Evolutionary conservation across 305 asterid species (phyloP), one percentile per base, ranked within the genome.

Genomic region (Rubia peregrina): DNA sequence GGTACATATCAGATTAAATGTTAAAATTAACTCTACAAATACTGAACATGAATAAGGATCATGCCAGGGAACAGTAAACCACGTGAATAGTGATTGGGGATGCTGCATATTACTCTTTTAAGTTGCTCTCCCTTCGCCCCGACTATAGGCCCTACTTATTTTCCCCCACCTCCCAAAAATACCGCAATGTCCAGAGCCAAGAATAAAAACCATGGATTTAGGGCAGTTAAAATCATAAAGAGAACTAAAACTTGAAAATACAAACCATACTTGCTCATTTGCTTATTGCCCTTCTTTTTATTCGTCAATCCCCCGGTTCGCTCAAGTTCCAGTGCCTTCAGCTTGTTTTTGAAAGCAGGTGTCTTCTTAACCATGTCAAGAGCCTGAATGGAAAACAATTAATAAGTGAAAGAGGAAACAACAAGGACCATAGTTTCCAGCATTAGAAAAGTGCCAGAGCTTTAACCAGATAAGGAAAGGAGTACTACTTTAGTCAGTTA

Each of bases 291-390:
- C 93, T 89, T 94, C 88, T 88, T 94, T 87, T 81, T 89, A 76
- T 77, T 89, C 46, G 96, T 80, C 75, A 77, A 75, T 59, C 91
- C 96, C 68, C 99, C 99, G 72, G 85, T 87, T 80, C 96, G 95
- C 80, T 94, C 97, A 71, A 89, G 85, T 81, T 94, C 97, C 86
- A 94, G 67, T 24, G 97, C 99, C 78, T 85, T 88, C 55, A 94
- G 87, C 95, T 87, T 89, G 80, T 94, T 94, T 78, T 88, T 89
- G 83, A 85, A 94, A 63, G 98, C 96, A 38, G 96, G 98, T 67
- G 98, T 89, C 82, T 80, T 91, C 88, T 88, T 94, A 71, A 94
- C 99, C 97, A 88, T 89, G 81, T 94, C 97, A 76, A 94, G 67
- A 71, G 97, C 98, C 98, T 94, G 85, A 76, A 80, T 26, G 22